Evolutionary conservation across 2,329 filamentous ascomycete genomes (phyloP).

Genomic region (Cladosporium phlei): DNA sequence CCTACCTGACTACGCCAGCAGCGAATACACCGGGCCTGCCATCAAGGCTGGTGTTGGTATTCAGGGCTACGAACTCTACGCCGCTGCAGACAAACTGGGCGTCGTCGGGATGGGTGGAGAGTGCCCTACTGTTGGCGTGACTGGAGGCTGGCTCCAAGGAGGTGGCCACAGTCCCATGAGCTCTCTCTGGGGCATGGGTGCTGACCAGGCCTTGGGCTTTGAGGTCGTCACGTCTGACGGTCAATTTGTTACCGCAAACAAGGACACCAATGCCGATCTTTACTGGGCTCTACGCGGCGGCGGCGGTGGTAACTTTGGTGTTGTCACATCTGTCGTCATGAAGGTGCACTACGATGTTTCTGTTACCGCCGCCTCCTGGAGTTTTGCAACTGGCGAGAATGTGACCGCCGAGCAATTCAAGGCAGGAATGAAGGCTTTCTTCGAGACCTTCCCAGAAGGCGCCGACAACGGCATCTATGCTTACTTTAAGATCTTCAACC

Average conservation of each 20-base stretch:
- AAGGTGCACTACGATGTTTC: constrained; percentile 13
- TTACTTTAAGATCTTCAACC: constrained; percentile 13
- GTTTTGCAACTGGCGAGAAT: constrained; percentile 19
- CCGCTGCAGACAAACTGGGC: constrained; percentile 1
- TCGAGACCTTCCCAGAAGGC: constrained; percentile 23
- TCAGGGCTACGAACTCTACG: constrained; percentile 16
- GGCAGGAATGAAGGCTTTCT: constrained; percentile 22
- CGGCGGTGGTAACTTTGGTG: constrained; percentile 25
- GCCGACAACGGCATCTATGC: constrained; percentile 13
- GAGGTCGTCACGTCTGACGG: background rate
- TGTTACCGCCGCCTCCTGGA: constrained; percentile 14
- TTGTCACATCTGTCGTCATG: constrained; percentile 20
- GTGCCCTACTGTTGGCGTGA: constrained; percentile 20
- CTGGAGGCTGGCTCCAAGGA: constrained; percentile 23
- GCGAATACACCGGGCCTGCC: constrained; percentile 17
- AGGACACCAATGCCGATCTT: constrained; percentile 21
- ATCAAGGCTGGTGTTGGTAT: constrained; percentile 20
- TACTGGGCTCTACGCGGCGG: constrained; percentile 37
- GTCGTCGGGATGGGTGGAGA: constrained; percentile 15
- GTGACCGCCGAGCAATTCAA: constrained; percentile 27
- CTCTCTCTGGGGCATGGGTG: constrained; percentile 11
- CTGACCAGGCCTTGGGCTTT: constrained; percentile 19
- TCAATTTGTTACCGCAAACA: constrained; percentile 1
- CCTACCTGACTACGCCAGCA: constrained; percentile 12
- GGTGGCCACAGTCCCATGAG: constrained; percentile 19